Conservation (phyloP, 129 eudicot genomes). For the Artemisia annua region DNA sequence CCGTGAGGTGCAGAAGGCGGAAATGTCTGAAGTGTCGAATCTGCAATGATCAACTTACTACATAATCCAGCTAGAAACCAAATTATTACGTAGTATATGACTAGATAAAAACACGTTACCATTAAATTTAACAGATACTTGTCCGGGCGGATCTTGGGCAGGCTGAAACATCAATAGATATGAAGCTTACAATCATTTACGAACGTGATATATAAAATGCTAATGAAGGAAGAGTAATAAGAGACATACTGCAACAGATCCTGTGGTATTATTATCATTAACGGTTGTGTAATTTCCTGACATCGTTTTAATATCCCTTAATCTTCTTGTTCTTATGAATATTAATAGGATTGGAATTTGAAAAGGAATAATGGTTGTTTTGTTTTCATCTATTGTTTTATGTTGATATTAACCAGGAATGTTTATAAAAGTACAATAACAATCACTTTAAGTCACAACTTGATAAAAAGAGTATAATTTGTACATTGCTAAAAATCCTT, state of each 20-base stretch:
- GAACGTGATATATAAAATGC: not conserved
- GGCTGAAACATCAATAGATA: slow-evolving; percentile 44
- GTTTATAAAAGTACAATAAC: too few species aligned
- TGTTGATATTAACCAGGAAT: too few species aligned
- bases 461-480: too few species aligned
- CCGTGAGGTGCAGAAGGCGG: too few species aligned
- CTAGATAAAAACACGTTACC: slow-evolving; percentile 34
- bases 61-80: too few species aligned
- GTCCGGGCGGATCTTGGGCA: slow-evolving; percentile 65
- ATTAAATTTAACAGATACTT: slow-evolving; percentile 60
- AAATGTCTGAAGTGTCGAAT: too few species aligned
- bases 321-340: not conserved
- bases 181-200: not conserved
- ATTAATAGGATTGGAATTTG: not conserved
- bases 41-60: too few species aligned
- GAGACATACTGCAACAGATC: slow-evolving; percentile 73
- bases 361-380: not conserved
- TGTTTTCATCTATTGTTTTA: too few species aligned
- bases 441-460: too few species aligned
- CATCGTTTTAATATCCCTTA: slow-evolving; percentile 55
- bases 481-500: too few species aligned
- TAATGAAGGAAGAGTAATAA: not conserved
- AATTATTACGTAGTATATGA: not conserved
- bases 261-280: slow-evolving; percentile 53
- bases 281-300: slow-evolving; percentile 76